A percentile compares a stretch with the other conserved stretches of the same genome.
phyloP scores from a whole-genome alignment of 228 moss, liverwort and hornwort genomes.

The Sphagnum fallax region DNA sequence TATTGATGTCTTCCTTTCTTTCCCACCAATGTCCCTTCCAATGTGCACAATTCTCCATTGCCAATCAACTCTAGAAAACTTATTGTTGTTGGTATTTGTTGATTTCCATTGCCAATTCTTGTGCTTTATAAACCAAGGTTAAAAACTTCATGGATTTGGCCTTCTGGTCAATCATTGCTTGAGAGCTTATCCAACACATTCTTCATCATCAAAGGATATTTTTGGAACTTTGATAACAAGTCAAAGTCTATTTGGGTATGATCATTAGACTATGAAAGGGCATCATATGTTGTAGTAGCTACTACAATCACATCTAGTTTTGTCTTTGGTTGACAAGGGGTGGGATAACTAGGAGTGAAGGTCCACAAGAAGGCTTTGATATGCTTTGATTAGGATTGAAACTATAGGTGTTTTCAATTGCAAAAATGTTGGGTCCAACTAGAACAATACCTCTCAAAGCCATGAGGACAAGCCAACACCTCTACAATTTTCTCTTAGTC shows the following conservation, averaged over 20 bases:
- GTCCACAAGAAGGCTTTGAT: conserved; percentile 14
- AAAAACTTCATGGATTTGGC: conserved; percentile 6
- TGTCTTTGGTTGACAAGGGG: conserved; percentile 19
- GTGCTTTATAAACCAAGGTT: conserved; percentile 13
- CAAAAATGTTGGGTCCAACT: conserved; percentile 10
- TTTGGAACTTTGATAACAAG: conserved; percentile 44
- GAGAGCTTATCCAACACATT: conserved; percentile 42
- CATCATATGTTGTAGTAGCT: conserved; percentile 46
- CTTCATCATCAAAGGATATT: conserved; percentile 55
- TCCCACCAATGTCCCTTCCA: not conserved
- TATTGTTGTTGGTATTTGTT: conserved; percentile 18
- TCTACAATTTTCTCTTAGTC: too few species aligned
- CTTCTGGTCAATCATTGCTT: too few species aligned
- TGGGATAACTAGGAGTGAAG: conserved; percentile 6
- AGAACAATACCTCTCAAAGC: conserved; percentile 8
- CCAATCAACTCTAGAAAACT: not conserved
- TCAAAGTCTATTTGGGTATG: conserved; percentile 43
- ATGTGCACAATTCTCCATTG: not conserved
- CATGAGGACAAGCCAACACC: too few species aligned
- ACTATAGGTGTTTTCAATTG: conserved; percentile 15
- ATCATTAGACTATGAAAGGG: conserved; percentile 46
- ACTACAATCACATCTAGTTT: conserved; percentile 54
- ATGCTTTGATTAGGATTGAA: conserved; percentile 20
- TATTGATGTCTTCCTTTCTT: not conserved
- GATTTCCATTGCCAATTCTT: conserved; percentile 21